Evolutionary conservation across 1,139 yeast species (phyloP).

Genomic region (Geotrichum restrictum): DNA sequence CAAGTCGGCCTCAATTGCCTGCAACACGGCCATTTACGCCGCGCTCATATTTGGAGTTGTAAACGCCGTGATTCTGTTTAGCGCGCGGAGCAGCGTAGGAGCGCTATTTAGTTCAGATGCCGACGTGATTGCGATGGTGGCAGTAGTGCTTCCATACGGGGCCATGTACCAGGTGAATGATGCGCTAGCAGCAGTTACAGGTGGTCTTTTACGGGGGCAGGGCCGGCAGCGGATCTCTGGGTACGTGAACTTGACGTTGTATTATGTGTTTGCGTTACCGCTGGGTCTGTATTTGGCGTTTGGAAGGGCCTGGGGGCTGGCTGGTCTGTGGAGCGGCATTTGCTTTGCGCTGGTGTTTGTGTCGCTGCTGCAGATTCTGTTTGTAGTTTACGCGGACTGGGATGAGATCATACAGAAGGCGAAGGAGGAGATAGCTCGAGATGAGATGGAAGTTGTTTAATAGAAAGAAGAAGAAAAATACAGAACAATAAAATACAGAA

Average conservation of each 20-base stretch:
- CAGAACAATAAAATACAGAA: not conserved
- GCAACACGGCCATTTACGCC: slow-evolving; percentile 55
- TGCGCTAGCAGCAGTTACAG: slow-evolving; percentile 75
- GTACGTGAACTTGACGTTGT: slow-evolving; percentile 63
- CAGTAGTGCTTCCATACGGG: slow-evolving; percentile 63
- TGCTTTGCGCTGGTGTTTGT: slow-evolving; percentile 46
- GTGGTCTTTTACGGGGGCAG: slow-evolving; percentile 79
- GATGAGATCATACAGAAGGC: slow-evolving; percentile 6
- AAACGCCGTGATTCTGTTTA: slow-evolving; percentile 52
- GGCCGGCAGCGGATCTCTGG: slow-evolving; percentile 85
- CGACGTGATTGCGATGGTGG: slow-evolving; percentile 50
- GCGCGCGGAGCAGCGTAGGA: slow-evolving; percentile 56
- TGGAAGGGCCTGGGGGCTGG: slow-evolving; percentile 47
- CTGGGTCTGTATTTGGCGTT: slow-evolving; percentile 63
- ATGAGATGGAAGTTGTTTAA: not conserved
- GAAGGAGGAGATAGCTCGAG: slow-evolving; percentile 8
- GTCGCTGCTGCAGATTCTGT: slow-evolving; percentile 10
- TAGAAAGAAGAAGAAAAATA: too few species aligned
- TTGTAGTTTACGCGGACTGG: slow-evolving; percentile 17
- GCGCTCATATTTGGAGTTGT: slow-evolving; percentile 54
- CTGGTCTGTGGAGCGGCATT: slow-evolving; percentile 79
- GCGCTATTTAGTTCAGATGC: slow-evolving; percentile 62
- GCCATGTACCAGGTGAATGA: slow-evolving; percentile 73
- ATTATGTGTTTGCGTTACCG: slow-evolving; percentile 69
- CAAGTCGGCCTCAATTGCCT: slow-evolving; percentile 58